Conservation (phyloP, 2,329 filamentous ascomycete genomes). For the Fusarium continuum region DNA sequence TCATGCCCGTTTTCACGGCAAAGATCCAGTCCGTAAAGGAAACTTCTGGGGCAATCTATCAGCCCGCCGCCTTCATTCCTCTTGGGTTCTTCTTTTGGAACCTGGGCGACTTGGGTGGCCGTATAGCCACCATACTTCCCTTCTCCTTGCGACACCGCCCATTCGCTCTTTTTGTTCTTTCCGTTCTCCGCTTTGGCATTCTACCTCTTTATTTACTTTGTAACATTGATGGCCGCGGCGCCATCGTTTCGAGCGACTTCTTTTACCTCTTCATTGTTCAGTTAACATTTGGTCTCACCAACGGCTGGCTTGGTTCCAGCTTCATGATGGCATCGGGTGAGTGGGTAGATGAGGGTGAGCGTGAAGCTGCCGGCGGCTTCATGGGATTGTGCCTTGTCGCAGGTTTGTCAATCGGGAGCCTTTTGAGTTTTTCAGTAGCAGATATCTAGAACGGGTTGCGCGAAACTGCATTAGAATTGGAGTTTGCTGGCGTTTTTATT, state of each 20-base stretch:
- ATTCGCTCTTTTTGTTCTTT: slow-evolving; percentile 70
- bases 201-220: slow-evolving; percentile 90
- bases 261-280: slow-evolving; percentile 91
- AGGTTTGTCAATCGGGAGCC: slow-evolving; percentile 84
- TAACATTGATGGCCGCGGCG: slow-evolving; percentile 82
- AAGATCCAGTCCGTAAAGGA: slow-evolving; percentile 62
- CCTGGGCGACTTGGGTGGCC: slow-evolving; percentile 81
- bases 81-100: slow-evolving; percentile 96
- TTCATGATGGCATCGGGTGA: slow-evolving; percentile 91
- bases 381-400: slow-evolving; percentile 92
- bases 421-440: slow-evolving; percentile 83
- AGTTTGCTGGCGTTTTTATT: slow-evolving; percentile 13
- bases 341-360: slow-evolving; percentile 83
- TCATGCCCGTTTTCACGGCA: slow-evolving; percentile 90
- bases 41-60: slow-evolving; percentile 65
- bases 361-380: slow-evolving; percentile 89
- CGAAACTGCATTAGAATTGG: slow-evolving; percentile 15
- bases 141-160: slow-evolving; percentile 70
- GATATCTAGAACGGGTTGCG: slow-evolving; percentile 50
- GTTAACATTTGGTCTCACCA: slow-evolving; percentile 82
- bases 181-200: slow-evolving; percentile 73
- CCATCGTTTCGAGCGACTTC: slow-evolving; percentile 78
- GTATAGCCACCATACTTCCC: slow-evolving; percentile 71
- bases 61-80: slow-evolving; percentile 83
- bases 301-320: slow-evolving; percentile 85